phyloP scores from a whole-genome alignment of 345 rosid genomes.

The Eucalyptus dawsonii region DNA sequence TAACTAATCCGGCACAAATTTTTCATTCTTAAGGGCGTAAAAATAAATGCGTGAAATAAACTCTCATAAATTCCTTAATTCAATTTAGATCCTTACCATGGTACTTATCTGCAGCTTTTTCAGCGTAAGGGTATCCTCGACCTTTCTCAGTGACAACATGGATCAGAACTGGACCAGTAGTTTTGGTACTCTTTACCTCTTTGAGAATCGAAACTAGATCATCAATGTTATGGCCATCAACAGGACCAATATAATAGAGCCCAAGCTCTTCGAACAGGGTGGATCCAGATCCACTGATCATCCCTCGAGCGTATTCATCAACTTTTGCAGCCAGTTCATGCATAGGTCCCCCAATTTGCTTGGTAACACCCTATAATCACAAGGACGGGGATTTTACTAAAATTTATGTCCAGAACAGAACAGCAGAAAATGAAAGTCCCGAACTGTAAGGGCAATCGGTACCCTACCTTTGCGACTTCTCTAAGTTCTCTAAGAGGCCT shows the following conservation, averaged over 20 bases:
- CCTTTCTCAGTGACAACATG: conserved; percentile 99
- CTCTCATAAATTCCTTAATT: neutral
- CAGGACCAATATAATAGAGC: conserved; percentile 93
- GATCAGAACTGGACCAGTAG: conserved; percentile 87
- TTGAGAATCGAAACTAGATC: conserved; percentile 77
- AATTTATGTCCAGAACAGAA: neutral
- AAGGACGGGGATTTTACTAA: neutral
- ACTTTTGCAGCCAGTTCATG: conserved; percentile 94
- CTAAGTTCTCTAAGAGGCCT: conserved; percentile 88
- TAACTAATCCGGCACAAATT: neutral
- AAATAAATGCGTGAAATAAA: neutral
- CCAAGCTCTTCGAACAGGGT: conserved; percentile 96
- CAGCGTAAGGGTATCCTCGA: conserved; percentile 96
- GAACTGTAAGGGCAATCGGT: neutral
- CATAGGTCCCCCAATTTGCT: conserved; percentile 87
- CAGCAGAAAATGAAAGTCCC: neutral
- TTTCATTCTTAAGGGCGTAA: neutral
- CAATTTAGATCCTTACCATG: conserved; percentile 38
- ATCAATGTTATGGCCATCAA: conserved; percentile 89
- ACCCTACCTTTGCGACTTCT: conserved; percentile 91
- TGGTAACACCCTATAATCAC: conserved; percentile 73
- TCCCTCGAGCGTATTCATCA: conserved; percentile 95
- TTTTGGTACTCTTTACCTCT: conserved; percentile 87
- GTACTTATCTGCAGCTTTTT: conserved; percentile 91
- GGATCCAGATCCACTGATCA: conserved; percentile 96